A percentile compares a stretch with the other conserved stretches of the same genome.
These are phyloP conservation scores for Beauveria bassiana DNA, from an alignment of 2,329 filamentous ascomycete species.

Conservation along the genomic window DNA sequence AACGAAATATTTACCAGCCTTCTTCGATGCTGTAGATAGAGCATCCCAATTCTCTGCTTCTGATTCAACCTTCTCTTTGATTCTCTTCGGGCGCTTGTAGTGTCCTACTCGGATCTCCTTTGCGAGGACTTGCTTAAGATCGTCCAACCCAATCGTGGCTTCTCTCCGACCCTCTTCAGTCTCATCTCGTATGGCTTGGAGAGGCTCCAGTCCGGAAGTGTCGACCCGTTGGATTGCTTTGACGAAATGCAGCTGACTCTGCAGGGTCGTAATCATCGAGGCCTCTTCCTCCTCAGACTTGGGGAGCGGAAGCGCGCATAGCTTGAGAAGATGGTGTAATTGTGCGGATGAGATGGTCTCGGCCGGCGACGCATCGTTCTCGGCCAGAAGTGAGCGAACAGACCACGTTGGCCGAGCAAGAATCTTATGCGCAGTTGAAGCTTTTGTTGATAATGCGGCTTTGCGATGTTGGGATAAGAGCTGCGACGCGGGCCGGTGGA, in stretches of 20 bases:
- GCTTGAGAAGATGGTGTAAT: slow-evolving; percentile 75
- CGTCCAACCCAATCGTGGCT: slow-evolving; percentile 50
- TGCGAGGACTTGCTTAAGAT: slow-evolving; percentile 47
- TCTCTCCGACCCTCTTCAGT: slow-evolving; percentile 54
- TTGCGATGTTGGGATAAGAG: slow-evolving; percentile 8
- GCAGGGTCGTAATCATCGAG: slow-evolving; percentile 65
- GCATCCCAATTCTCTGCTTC: slow-evolving; percentile 63
- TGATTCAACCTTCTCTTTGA: slow-evolving; percentile 28
- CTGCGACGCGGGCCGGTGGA: slow-evolving; percentile 17
- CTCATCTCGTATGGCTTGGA: slow-evolving; percentile 77
- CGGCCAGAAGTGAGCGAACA: slow-evolving; percentile 58
- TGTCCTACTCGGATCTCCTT: slow-evolving; percentile 56
- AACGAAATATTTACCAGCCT: slow-evolving; percentile 66
- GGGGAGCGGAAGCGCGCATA: slow-evolving; percentile 79
- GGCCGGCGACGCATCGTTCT: slow-evolving; percentile 19
- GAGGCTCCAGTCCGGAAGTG: slow-evolving; percentile 62
- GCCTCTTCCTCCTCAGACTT: slow-evolving; percentile 53
- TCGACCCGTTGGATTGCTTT: slow-evolving; percentile 73
- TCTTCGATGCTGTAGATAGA: slow-evolving; percentile 56
- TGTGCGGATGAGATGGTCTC: slow-evolving; percentile 54
- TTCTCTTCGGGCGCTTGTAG: slow-evolving; percentile 36
- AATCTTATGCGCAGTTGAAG: slow-evolving; percentile 30
- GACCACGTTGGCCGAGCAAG: slow-evolving; percentile 77
- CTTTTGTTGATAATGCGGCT: slow-evolving; percentile 14
- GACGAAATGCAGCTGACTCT: slow-evolving; percentile 86